Evolutionary conservation across 345 rosid species (phyloP).

Genomic region (Noccaea bulbosa): DNA sequence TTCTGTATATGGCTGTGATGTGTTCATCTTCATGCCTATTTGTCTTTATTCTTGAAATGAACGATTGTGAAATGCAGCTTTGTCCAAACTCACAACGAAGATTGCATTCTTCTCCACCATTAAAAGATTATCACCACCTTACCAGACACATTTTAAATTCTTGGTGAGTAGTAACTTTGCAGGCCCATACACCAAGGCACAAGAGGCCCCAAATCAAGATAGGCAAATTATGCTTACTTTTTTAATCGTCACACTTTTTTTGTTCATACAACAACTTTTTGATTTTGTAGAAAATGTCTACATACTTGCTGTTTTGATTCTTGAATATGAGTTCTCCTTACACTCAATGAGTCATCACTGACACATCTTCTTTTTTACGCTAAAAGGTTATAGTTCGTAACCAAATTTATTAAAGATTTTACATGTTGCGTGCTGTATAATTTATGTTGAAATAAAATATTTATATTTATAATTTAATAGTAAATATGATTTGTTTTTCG

Average conservation of each 20-base stretch:
- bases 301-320: not conserved
- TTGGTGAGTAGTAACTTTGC: conserved; percentile 26
- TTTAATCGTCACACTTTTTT: not conserved
- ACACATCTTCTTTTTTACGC: conserved; percentile 8
- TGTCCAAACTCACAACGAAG: conserved; percentile 5
- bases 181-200: conserved; percentile 10
- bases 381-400: not conserved
- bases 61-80: conserved; percentile 8
- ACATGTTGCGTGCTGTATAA: not conserved
- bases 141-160: not conserved
- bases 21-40: conserved; percentile 15
- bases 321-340: conserved; percentile 12
- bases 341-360: conserved; percentile 23
- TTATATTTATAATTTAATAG: not conserved
- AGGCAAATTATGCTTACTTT: not conserved
- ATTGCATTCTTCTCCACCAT: conserved; percentile 18
- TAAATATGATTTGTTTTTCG: no score
- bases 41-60: conserved; percentile 17
- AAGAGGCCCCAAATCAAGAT: conserved; percentile 10
- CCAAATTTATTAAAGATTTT: not conserved
- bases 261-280: not conserved
- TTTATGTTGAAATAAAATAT: not conserved
- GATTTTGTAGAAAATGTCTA: not conserved
- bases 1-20: conserved; percentile 21
- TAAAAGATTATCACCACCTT: not conserved